Conservation (phyloP, 192 early-diverging fungal genomes). For the Entomortierella beljakovae region DNA sequence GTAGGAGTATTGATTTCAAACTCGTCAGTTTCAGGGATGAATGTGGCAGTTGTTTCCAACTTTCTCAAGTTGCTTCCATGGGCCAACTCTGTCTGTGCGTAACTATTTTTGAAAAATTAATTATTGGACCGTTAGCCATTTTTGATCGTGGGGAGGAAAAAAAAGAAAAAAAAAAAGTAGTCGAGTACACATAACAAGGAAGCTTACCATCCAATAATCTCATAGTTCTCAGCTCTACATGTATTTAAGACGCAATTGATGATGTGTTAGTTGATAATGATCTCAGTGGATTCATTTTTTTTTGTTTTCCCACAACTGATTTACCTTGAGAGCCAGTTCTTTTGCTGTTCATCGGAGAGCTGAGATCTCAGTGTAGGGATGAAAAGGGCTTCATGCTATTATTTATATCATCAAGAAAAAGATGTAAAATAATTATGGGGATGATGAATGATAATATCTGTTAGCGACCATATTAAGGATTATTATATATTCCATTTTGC, state of each 20-base stretch:
- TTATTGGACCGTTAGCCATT: not conserved
- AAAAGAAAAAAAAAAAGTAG: too few relatives aligned
- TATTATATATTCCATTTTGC: too few relatives aligned
- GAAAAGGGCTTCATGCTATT: constrained; percentile 57
- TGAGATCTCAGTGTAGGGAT: constrained; percentile 52
- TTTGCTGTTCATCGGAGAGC: constrained; percentile 55
- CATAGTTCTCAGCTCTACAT: constrained; percentile 65
- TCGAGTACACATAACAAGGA: too few relatives aligned
- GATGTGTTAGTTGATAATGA: not conserved
- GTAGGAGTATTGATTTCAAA: too few relatives aligned
- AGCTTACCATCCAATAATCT: constrained; percentile 69
- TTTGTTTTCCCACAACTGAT: too few relatives aligned
- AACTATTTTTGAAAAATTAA: constrained; percentile 21
- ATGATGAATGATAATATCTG: too few relatives aligned
- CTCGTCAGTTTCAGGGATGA: constrained; percentile 79
- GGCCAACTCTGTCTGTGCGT: constrained; percentile 68
- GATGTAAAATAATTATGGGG: too few relatives aligned
- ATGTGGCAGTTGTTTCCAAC: constrained; percentile 89
- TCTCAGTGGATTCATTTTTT: too few relatives aligned
- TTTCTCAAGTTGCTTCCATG: constrained; percentile 87
- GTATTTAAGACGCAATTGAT: not conserved
- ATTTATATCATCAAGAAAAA: too few relatives aligned
- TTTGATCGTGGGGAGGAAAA: too few relatives aligned
- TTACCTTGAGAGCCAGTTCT: constrained; percentile 50
- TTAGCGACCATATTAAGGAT: too few relatives aligned